Evolutionary conservation across 2,329 filamentous ascomycete genomes (phyloP), one percentile per base, ranked within the genome.

Genomic region (Sporothrix pseudoabietina): DNA sequence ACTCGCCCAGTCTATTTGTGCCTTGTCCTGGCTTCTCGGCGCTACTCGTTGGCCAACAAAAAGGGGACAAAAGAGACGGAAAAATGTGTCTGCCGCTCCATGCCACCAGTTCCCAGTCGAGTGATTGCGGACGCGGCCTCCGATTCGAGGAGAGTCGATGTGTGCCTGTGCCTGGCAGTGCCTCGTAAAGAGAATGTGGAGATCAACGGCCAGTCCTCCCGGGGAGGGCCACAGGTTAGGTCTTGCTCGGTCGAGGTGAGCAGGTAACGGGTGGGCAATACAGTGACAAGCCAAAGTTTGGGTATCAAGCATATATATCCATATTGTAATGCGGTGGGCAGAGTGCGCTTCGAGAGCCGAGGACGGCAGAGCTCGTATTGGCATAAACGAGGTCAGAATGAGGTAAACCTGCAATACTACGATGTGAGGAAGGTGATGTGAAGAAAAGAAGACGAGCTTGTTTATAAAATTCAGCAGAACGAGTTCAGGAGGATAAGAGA

Each of bases 241-340:
- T 26, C 8, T 3, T 26, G 9, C 8, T 47, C 39, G 8, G 44
- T 35, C 26, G 26, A 22, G 30, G n/a, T 44, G 44, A 35, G 65
- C 52, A 14, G n/a, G 22, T 12, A 16, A 30, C 32, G 49, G 66
- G 30, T 55, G 32, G 49, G 66, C 41, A n/a, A 35, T 14, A 55
- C 3, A 12, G n/a, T 52, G 65, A 54, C 44, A 12, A 52, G 66
- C 49, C 30, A 69, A 35, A n/a, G 52, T 35, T 52, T 52, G 52
- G 52, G 65, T 35, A 61, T 52, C 41, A 55, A 52, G 35, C 63
- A 63, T 30, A 72, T 55, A 72, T 72, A 65, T 66, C 70, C 70
- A 72, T 72, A 72, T 72, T 66, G 70, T 55, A 39, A 14, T 52
- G 10, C 26, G 16, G 55, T 19, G 10, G 26, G 41, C 9, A 30